Base-by-base conservation (phyloP, 1,284 basidiomycete species). In the Sparassis latifolia region DNA sequence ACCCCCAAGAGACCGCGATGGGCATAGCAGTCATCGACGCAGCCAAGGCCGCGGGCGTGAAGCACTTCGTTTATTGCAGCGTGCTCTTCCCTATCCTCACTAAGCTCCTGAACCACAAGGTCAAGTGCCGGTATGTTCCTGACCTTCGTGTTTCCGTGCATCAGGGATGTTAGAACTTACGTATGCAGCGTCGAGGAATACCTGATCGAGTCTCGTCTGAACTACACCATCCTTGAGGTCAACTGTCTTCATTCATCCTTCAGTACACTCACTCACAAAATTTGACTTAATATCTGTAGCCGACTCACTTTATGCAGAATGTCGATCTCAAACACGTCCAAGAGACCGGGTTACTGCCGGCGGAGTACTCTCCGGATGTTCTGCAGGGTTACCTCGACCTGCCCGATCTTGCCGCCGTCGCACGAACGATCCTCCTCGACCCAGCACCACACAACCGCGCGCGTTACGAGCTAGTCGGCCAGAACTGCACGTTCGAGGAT, bases 31-130 rank as follows among this genome's bases (percentile, higher is more conserved):
- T 72, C 41, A 66, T 69, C n/a, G 67, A 72, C 30, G 69, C 69
- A 1, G 66, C 70, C 1, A 60, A 58, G 44, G 55, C 54, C 9
- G 65, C 64, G 12, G 67, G 67, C 33, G 68, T 71, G 32, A 58
- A 69, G 54, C 69, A 72, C 53, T 66, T 73, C 44, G 65, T 74
- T 39, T 72, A 68, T 50, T 67, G 64, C 58, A 67, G 67, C 52
- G 65, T 69, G 39, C 53, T 67, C 30, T 62, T 65, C 44, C 63
- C 66, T 3, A 57, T 66, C 42, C 52, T 69, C 12, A 59, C 59
- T 31, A 64, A 68, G 57, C 52, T 69, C 44, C 47, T 65, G 38
- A 66, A 68, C 52, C 68, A 69, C 52, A 60, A 62, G 44, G 56
- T 58, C 10, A 69, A 69, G 51, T 54, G 63, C 32, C 49, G 50